A percentile compares a stretch with the other conserved stretches of the same genome.
phyloP scores from a whole-genome alignment of 805 yeast species.

The Metschnikowia vanudenii region DNA sequence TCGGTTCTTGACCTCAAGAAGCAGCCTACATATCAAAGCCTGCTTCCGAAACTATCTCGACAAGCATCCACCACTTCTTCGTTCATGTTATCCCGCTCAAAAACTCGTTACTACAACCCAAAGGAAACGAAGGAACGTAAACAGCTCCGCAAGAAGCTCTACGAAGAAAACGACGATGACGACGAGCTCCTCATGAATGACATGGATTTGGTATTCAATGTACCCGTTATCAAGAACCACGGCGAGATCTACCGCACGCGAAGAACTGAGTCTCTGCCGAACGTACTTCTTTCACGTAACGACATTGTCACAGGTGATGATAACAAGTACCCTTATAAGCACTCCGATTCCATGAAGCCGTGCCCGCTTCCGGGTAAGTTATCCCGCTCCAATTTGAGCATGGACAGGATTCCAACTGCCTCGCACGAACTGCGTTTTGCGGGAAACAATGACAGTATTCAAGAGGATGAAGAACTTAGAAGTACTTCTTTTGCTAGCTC shows the following conservation, averaged over 20 bases:
- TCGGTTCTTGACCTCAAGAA: slow-evolving; percentile 10
- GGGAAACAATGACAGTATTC: slow-evolving; percentile 4
- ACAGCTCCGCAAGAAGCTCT: slow-evolving; percentile 36
- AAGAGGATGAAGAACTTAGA: slow-evolving; percentile 15
- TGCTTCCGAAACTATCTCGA: slow-evolving; percentile 10
- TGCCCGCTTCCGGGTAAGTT: slow-evolving; percentile 23
- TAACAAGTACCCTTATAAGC: slow-evolving; percentile 24
- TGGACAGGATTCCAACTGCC: slow-evolving; percentile 6
- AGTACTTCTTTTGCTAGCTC: slow-evolving; percentile 10
- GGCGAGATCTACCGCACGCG: slow-evolving; percentile 30
- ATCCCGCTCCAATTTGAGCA: slow-evolving; percentile 8
- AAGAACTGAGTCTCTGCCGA: slow-evolving; percentile 16
- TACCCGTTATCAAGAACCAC: slow-evolving; percentile 40
- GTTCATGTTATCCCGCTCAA: slow-evolving; percentile 30
- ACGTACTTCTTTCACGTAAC: slow-evolving; percentile 24
- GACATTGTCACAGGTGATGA: slow-evolving; percentile 28
- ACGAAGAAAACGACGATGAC: slow-evolving; percentile 42
- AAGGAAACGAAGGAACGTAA: slow-evolving; percentile 40
- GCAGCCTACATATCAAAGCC: slow-evolving; percentile 3
- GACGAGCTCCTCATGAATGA: slow-evolving; percentile 40
- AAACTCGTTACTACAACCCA: slow-evolving; percentile 34
- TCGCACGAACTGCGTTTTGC: slow-evolving; percentile 8
- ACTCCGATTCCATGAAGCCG: slow-evolving; percentile 16
- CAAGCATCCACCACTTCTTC: slow-evolving; percentile 17
- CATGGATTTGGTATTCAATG: slow-evolving; percentile 42